Base-by-base conservation (phyloP, 495 filamentous ascomycete species). In the Neurospora terricola region DNA sequence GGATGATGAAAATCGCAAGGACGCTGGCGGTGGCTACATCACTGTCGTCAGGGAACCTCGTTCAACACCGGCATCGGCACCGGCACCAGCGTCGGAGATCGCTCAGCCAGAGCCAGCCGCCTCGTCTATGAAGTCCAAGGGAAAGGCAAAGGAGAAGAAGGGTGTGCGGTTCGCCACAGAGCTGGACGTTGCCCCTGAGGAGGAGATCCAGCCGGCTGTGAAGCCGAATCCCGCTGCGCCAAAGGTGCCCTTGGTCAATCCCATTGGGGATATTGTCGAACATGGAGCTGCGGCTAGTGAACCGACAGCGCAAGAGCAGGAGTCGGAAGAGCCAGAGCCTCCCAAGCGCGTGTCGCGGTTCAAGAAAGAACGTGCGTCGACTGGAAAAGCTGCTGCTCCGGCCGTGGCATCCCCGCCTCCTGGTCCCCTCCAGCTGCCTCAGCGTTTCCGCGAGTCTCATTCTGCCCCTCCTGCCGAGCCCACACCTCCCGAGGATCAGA, bases 141-240 rank as follows among this genome's bases (percentile, higher is more conserved):
- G 54, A 0, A 66, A 66, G 54, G 54, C 23, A 30, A 37, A 37
- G 70, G 71, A 73, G 66, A 93, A 92, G 84, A 97, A 94, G 81
- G 88, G 88, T 36, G 93, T 96, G 9, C 83, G 87, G 70, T 97
- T 97, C 80, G 90, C 94, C 4, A 77, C 89, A 34, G 86, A 89
- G 30, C 86, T 97, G 59, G 91, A 97, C 77, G 91, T 97, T 73
- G 87, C 90, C 4, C 80, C 76, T 5, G 80, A 78, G 12, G 79
- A 73, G 9, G 69, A 66, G 11, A 7, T 71, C 27, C 71, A 14
- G 2, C 85, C 87, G 69, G 74, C 79, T 10, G 54, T 36, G 27
- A 8, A 34, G 54, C 27, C 54, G 54, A 66, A 66, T 27, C 70
- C 84, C 16, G 76, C 81, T 34, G 69, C 78, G 9, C 72, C 72